These are phyloP conservation scores for Stenogyne calaminthoides DNA, from an alignment of 305 asterid species.

Conservation along the genomic window DNA sequence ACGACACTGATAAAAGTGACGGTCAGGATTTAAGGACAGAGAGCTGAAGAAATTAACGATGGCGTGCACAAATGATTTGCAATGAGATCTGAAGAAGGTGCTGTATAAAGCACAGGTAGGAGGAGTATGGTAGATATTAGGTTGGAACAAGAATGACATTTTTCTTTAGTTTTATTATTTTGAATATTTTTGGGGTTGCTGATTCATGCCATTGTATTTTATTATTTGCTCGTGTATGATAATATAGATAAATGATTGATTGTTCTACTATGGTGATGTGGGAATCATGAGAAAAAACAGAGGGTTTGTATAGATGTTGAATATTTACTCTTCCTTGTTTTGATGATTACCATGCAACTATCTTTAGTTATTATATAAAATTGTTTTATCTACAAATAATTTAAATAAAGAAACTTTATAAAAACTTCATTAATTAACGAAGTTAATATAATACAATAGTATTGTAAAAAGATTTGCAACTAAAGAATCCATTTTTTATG, in stretches of 20 bases:
- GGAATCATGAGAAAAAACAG: conserved; percentile 21
- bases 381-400: no score
- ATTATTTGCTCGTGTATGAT: conserved; percentile 34
- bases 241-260: conserved; percentile 33
- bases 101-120: background rate
- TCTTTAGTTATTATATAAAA: no score
- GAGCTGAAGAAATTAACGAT: conserved; percentile 46
- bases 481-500: no score
- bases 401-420: no score
- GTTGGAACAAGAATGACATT: conserved; percentile 26
- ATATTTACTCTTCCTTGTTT: no score
- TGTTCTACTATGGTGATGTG: conserved; percentile 25
- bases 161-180: background rate
- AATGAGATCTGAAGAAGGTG: conserved; percentile 26
- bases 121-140: conserved; percentile 34
- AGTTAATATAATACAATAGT: no score
- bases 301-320: conserved; percentile 23
- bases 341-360: no score
- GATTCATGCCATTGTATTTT: conserved; percentile 11
- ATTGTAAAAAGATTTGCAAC: no score
- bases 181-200: conserved; percentile 14
- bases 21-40: conserved; percentile 59
- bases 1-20: conserved; percentile 83
- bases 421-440: no score
- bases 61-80: background rate